A percentile compares a stretch with the other conserved stretches of the same genome.
Evolutionary conservation across 352 stramenopile species (phyloP).

Genomic region (Phytopythium ostracodes): DNA sequence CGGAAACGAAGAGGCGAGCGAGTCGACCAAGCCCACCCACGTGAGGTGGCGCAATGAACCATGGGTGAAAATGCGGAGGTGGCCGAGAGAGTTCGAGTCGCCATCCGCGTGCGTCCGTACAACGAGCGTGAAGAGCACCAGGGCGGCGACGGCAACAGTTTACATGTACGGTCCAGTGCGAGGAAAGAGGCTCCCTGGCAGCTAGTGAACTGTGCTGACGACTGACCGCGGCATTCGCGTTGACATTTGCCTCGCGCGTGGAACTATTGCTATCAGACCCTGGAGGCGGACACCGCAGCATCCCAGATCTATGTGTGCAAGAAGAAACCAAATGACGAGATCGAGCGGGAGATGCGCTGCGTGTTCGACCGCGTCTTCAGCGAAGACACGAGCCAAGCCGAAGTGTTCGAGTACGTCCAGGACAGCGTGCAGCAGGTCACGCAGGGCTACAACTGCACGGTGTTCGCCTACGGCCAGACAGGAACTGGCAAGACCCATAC

Average conservation of each 20-base stretch:
- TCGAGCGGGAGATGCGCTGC: conserved; percentile 39
- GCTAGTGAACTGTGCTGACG: too few relatives aligned
- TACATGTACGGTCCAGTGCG: conserved; percentile 31
- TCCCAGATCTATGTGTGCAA: conserved; percentile 46
- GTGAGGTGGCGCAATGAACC: background rate
- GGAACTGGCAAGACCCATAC: conserved; percentile 96
- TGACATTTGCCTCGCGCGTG: too few relatives aligned
- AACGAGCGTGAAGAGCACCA: conserved; percentile 65
- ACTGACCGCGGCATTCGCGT: background rate
- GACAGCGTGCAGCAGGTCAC: conserved; percentile 49
- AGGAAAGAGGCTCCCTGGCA: too few relatives aligned
- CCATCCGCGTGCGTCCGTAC: conserved; percentile 71
- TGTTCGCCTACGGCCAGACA: conserved; percentile 95
- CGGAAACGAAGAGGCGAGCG: background rate
- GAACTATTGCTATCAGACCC: conserved; percentile 11
- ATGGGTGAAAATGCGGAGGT: conserved; percentile 34
- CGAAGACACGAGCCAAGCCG: conserved; percentile 45
- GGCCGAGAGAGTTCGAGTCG: conserved; percentile 65
- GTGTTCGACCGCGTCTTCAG: conserved; percentile 75
- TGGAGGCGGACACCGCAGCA: conserved; percentile 31
- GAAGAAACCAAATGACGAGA: conserved; percentile 33
- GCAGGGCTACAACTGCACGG: conserved; percentile 84
- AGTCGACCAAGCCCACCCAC: background rate
- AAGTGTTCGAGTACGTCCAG: conserved; percentile 61
- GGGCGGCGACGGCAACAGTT: conserved; percentile 5